Evolutionary conservation across 2,329 filamentous ascomycete species (phyloP).

Genomic region (Microsporum ferrugineum): DNA sequence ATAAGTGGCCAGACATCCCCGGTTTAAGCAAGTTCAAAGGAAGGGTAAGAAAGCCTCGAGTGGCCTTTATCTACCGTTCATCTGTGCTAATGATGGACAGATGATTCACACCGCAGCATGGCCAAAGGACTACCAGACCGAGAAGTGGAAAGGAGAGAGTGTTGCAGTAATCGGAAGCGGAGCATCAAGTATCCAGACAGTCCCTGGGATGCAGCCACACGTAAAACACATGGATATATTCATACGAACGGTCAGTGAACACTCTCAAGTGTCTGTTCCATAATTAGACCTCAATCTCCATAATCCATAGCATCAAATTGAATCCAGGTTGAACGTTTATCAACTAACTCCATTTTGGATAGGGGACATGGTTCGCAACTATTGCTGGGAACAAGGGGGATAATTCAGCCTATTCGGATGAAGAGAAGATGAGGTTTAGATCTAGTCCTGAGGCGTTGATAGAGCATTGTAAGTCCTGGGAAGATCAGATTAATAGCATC

Average conservation of each 20-base stretch:
- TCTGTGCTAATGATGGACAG: conserved; percentile 9
- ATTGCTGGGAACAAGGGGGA: conserved; percentile 38
- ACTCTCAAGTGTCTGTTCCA: too few relatives aligned
- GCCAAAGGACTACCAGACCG: conserved; percentile 32
- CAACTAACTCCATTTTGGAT: not conserved
- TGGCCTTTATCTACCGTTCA: not conserved
- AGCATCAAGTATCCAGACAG: conserved; percentile 33
- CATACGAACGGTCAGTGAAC: conserved; percentile 19
- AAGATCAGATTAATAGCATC: conserved; percentile 37
- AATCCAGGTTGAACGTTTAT: too few relatives aligned
- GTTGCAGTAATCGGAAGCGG: conserved; percentile 30
- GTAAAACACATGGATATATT: conserved; percentile 29
- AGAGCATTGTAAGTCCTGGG: conserved; percentile 37
- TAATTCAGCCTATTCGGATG: conserved; percentile 27
- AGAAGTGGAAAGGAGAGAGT: conserved; percentile 27
- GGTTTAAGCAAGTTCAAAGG: conserved; percentile 39
- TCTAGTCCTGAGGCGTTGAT: conserved; percentile 22
- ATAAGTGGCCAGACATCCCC: conserved; percentile 37
- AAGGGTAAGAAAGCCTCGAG: conserved; percentile 15
- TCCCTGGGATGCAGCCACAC: conserved; percentile 32
- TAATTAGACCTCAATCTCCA: too few relatives aligned
- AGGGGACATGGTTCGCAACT: conserved; percentile 27
- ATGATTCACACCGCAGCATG: conserved; percentile 37
- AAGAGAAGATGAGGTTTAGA: conserved; percentile 11
- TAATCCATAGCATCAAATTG: too few relatives aligned